Percentiles rank a stretch among this genome's conserved stretches.
Conservation (phyloP, 306 rosid species). For the Adenanthera pavonina region DNA sequence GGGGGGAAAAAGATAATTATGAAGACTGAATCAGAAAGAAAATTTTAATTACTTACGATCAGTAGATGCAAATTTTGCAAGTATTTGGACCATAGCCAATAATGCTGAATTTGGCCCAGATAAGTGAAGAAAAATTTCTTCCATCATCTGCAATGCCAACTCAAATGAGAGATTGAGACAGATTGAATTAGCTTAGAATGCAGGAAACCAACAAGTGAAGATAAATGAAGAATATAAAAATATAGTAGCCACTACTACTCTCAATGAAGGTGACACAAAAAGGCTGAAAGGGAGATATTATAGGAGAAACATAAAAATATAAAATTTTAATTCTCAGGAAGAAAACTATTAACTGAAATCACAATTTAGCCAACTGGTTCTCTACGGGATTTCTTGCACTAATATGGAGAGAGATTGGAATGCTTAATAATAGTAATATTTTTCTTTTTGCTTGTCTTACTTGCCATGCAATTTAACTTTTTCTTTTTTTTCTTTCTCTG, state of each 20-base stretch:
- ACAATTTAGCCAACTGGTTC: slow-evolving; percentile 19
- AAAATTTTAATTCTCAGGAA: slow-evolving; percentile 17
- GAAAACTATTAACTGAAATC: slow-evolving; percentile 21
- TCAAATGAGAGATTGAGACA: slow-evolving; percentile 34
- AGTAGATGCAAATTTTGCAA: slow-evolving; percentile 87
- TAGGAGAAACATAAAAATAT: slow-evolving; percentile 29
- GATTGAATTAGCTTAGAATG: slow-evolving; percentile 20
- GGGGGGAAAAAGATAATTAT: background rate
- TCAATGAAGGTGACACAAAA: slow-evolving; percentile 21
- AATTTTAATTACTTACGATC: slow-evolving; percentile 67
- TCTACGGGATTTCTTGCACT: slow-evolving; percentile 28
- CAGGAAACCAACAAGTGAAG: slow-evolving; percentile 31
- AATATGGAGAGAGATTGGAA: slow-evolving; percentile 23
- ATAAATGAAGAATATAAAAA: background rate
- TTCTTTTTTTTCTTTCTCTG: slow-evolving; percentile 32
- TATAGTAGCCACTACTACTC: slow-evolving; percentile 31
- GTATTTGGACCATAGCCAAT: slow-evolving; percentile 92
- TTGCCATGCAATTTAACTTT: slow-evolving; percentile 27
- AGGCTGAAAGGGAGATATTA: background rate
- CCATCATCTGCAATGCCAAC: slow-evolving; percentile 86
- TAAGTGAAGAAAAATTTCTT: slow-evolving; percentile 89
- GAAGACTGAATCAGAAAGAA: slow-evolving; percentile 28
- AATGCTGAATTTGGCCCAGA: slow-evolving; percentile 80
- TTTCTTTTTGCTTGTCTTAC: slow-evolving; percentile 26
- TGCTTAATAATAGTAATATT: slow-evolving; percentile 17